These are phyloP conservation scores for Fagopyrum homotropicum DNA, from an alignment of 148 eudicot genomes.

Conservation along the genomic window DNA sequence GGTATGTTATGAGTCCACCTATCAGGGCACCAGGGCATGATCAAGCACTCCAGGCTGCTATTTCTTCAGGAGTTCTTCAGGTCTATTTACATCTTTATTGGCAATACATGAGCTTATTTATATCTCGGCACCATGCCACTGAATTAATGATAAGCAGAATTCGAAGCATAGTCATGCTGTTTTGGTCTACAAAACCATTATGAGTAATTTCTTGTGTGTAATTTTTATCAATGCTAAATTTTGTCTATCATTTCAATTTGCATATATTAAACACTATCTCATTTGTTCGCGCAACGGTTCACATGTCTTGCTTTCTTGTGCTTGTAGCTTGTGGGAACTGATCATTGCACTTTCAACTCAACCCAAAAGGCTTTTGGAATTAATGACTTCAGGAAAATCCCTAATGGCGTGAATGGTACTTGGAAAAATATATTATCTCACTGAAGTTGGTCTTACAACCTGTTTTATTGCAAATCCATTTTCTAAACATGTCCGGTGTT, in stretches of 20 bases:
- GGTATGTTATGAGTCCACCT: slow-evolving; percentile 99
- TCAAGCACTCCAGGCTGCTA: slow-evolving; percentile 80
- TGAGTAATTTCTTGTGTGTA: background rate
- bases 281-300: background rate
- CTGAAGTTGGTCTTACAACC: background rate
- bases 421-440: background rate
- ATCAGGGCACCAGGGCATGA: slow-evolving; percentile 85
- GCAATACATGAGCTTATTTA: background rate
- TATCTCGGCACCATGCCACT: background rate
- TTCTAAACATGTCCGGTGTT: background rate
- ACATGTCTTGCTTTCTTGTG: slow-evolving; percentile 8
- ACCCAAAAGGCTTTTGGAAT: slow-evolving; percentile 84
- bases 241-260: background rate
- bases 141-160: background rate
- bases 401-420: slow-evolving; percentile 95
- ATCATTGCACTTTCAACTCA: slow-evolving; percentile 88
- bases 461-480: background rate
- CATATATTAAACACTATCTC: background rate
- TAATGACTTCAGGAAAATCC: slow-evolving; percentile 90
- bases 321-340: slow-evolving; percentile 92
- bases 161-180: background rate
- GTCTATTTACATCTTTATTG: slow-evolving; percentile 22
- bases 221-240: background rate
- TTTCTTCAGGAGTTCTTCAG: slow-evolving; percentile 83
- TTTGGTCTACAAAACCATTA: background rate